Evolutionary conservation across 1,284 basidiomycete species (phyloP).

Genomic region (Naganishia cerealis): DNA sequence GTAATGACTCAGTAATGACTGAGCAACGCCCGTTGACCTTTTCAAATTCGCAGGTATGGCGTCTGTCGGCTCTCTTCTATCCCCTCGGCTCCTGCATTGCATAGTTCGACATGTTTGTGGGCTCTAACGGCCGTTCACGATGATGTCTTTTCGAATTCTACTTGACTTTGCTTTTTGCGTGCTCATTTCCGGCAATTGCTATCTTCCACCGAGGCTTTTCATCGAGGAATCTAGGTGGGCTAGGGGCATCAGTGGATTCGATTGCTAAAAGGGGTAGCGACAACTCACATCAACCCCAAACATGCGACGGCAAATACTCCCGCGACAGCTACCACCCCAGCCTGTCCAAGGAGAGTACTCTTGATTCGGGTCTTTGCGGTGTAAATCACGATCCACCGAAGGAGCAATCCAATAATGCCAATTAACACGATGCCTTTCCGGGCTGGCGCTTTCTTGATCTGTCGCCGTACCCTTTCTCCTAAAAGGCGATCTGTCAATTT

Average conservation of each 20-base stretch:
- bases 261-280: neutral
- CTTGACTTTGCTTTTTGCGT: no score
- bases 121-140: no score
- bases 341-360: neutral
- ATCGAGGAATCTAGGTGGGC: conserved; percentile 3
- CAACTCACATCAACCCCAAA: conserved; percentile 8
- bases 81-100: no score
- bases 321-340: neutral
- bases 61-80: no score
- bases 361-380: neutral
- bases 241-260: neutral
- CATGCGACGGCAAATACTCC: conserved; percentile 4
- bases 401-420: neutral
- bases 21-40: neutral
- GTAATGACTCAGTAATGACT: neutral
- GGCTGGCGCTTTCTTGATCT: conserved; percentile 12
- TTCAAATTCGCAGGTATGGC: no score
- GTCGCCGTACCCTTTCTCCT: neutral
- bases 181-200: conserved; percentile 1
- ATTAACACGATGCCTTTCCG: neutral
- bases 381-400: conserved; percentile 3
- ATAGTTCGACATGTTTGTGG: no score
- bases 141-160: no score
- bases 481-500: conserved; percentile 8
- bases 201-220: conserved; percentile 22